Evolutionary conservation across 805 yeast genomes (phyloP), one percentile per base, ranked within the genome.

Genomic region (Lachancea waltii): DNA sequence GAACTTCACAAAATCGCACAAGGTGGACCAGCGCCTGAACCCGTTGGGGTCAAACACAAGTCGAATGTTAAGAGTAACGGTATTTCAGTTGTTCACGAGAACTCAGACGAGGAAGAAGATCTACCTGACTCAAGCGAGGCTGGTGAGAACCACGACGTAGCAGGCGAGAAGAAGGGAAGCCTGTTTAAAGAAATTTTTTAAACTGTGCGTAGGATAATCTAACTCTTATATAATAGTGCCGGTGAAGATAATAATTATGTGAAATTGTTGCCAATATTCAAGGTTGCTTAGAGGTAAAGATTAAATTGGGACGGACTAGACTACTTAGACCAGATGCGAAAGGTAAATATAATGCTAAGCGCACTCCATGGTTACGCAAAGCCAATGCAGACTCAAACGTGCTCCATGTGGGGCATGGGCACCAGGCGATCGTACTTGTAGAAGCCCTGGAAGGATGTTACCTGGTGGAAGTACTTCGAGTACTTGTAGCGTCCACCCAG

Each of bases 401-500:
- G n/a, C n/a, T n/a, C n/a, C n/a, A n/a, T n/a, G n/a, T n/a, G 37
- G 10, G 37, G 37, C 14, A 34, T 10, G 4, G 42, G 42, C 9
- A 44, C 44, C 19, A 45, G 24, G 28, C 41, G 39, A 32, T 53
- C 54, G 36, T 55, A 56, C 41, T 55, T 56, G 35, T 55, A 54
- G 38, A 45, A 56, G 9, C 58, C 56, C 7, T 44, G 45, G 27
- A 55, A 53, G 3, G 54, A 46, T 37, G 51, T 48, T 5, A 58
- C 50, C 27, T 50, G 51, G 19, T 46, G 50, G 49, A 59, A 59
- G 45, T 54, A 58, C 28, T 49, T 46, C 5, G 63, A 58, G 20
- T 45, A 16, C 35, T 44, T 43, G 30, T 50, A 53, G 43, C 65
- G 63, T 14, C 79, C 73, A 15, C 83, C 79, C 1, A 86, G 81